Evolutionary conservation across 768 basidiomycete genomes (phyloP), one percentile per base, ranked within the genome.

Genomic region (Calocera viscosa): DNA sequence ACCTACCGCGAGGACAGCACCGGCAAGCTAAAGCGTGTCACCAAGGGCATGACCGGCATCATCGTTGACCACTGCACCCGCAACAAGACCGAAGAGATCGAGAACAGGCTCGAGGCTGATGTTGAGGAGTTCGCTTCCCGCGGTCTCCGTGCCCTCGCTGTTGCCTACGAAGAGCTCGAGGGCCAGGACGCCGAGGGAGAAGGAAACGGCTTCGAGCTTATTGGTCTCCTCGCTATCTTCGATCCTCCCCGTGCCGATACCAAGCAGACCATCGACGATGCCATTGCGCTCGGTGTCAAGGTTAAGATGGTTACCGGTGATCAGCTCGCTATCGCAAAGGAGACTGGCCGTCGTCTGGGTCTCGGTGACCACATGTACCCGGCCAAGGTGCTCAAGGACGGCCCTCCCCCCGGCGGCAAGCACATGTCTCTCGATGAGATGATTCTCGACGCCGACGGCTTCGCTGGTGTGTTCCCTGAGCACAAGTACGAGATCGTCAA

Each of bases 281-380:
- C 95, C 65, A 81, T 93, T 67, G 87, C 88, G 67, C 91, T 97
- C 75, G 95, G 95, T 77, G 94, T 98, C 73, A 89, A 88, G 76
- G 94, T 98, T 77, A 98, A 98, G 88, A 98, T 98, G 95, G 95
- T 97, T 69, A 98, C 95, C n/a, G 95, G 95, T 82, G 95, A 98
- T 77, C 95, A 98, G 81, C 91, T 98, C 75, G 95, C 95, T 71
- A 98, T 98, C 72, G 95, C 95, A 39, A 98, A 98, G 84, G 95
- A 98, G 78, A 97, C 95, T 69, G 95, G 95, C 68, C 90, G 95
- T 77, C 91, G 95, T 80, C 90, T 98, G 63, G 94, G 95, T 72
- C 82, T 98, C 68, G 95, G 95, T 75, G 95, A 97, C 78, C 94
- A 97, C 82, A 98, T 98, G 95, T 97, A 96, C 82, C 88, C 95